phyloP scores from a whole-genome alignment of 257 asterid species.

The Prunella vulgaris region DNA sequence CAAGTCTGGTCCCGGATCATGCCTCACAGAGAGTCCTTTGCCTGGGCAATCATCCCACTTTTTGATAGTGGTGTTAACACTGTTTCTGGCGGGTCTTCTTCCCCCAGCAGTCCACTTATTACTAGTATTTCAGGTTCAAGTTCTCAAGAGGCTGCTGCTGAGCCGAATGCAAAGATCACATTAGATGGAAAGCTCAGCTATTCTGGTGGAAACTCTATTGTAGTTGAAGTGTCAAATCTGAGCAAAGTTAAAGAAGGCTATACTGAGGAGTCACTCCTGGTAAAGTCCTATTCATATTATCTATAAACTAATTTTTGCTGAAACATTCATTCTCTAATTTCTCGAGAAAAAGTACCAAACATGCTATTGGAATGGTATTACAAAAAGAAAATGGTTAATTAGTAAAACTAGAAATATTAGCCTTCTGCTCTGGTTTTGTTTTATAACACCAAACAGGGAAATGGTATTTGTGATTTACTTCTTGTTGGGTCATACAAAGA shows the following conservation, averaged over 20 bases:
- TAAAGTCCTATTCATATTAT: conserved; percentile 22
- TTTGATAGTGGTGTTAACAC: conserved; percentile 77
- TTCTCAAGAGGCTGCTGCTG: conserved; percentile 74
- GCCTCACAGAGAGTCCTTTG: conserved; percentile 94
- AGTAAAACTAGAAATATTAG: background rate
- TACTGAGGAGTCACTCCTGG: conserved; percentile 97
- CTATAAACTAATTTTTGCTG: background rate
- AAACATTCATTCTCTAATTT: background rate
- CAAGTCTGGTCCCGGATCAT: conserved; percentile 98
- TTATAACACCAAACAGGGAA: background rate
- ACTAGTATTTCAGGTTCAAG: conserved; percentile 64
- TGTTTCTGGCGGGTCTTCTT: conserved; percentile 81
- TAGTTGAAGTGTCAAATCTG: conserved; percentile 96
- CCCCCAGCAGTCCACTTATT: conserved; percentile 94
- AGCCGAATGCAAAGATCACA: conserved; percentile 72
- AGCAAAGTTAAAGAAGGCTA: conserved; percentile 98
- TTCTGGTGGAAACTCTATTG: conserved; percentile 80
- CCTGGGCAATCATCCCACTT: conserved; percentile 97
- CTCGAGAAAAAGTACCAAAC: background rate
- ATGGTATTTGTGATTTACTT: background rate
- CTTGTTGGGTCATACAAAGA: background rate
- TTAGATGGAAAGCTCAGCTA: conserved; percentile 86
- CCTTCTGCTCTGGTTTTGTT: background rate
- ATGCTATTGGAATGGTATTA: background rate
- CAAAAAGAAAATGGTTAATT: background rate